Conservation (phyloP, 2,329 filamentous ascomycete genomes). For the Aquanectria penicillioides region DNA sequence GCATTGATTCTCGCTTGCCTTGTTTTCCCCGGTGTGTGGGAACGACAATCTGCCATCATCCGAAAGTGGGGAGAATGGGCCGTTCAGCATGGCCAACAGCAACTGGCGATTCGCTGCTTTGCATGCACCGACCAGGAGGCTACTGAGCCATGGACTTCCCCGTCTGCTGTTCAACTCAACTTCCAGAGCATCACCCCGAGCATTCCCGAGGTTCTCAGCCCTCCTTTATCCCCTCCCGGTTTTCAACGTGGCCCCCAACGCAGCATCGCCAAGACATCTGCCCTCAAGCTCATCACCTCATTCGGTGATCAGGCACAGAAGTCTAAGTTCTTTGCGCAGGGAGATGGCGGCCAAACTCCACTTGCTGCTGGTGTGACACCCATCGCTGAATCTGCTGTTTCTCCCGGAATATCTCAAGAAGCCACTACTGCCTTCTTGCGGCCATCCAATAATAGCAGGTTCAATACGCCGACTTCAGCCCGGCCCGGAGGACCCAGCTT, state of each 20-base stretch:
- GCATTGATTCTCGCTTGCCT: constrained; percentile 89
- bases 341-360: constrained; percentile 74
- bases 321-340: constrained; percentile 70
- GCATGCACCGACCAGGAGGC: constrained; percentile 89
- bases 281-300: constrained; percentile 90
- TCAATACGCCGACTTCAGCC: constrained; percentile 76
- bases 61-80: constrained; percentile 96
- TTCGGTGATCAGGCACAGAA: constrained; percentile 75
- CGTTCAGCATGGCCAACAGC: constrained; percentile 85
- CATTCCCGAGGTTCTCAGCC: constrained; percentile 72
- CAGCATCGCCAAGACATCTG: constrained; percentile 80
- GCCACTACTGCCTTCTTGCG: constrained; percentile 74
- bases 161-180: constrained; percentile 73
- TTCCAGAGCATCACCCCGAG: constrained; percentile 64
- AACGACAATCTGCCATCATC: constrained; percentile 86
- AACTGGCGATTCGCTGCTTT: constrained; percentile 92
- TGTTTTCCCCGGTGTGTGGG: constrained; percentile 86
- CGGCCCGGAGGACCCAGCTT: constrained; percentile 67
- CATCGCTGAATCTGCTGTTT: constrained; percentile 78
- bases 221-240: constrained; percentile 78
- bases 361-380: constrained; percentile 87
- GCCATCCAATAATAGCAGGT: constrained; percentile 73
- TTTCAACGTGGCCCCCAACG: constrained; percentile 67
- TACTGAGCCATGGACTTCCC: constrained; percentile 87
- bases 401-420: constrained; percentile 68